A percentile compares a stretch with the other conserved stretches of the same genome.
Conservation (phyloP, 164 flowering plant species). For the Saururus chinensis region DNA sequence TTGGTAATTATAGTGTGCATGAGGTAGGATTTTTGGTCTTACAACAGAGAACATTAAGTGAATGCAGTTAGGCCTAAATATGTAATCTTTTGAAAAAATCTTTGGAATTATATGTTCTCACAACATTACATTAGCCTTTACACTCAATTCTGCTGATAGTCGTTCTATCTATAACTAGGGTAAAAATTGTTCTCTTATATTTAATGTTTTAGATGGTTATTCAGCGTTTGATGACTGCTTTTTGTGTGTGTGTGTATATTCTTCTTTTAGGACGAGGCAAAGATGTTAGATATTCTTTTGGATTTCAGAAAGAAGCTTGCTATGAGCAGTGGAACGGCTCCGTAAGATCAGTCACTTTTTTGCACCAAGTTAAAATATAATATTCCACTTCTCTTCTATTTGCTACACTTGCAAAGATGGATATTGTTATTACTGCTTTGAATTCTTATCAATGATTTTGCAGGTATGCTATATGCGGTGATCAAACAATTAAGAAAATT, state of each 20-base stretch:
- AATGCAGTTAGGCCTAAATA: no score
- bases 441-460: not conserved
- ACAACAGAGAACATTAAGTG: no score
- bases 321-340: constrained; percentile 43
- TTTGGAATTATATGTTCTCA: no score
- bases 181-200: not conserved
- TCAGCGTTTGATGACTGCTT: not conserved
- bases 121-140: no score
- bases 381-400: not conserved
- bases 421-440: not conserved
- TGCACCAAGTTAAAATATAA: not conserved
- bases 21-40: no score
- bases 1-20: no score
- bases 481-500: constrained; percentile 45
- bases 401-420: not conserved
- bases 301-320: constrained; percentile 48
- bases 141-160: no score
- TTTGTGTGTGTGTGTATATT: no score
- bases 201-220: not conserved
- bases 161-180: no score
- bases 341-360: constrained; percentile 26
- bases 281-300: constrained; percentile 36
- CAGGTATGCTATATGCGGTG: constrained; percentile 66
- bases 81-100: no score
- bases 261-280: constrained; percentile 29